phyloP scores from a whole-genome alignment of 2,329 filamentous ascomycete species.

The Mycocentrospora acerina region DNA sequence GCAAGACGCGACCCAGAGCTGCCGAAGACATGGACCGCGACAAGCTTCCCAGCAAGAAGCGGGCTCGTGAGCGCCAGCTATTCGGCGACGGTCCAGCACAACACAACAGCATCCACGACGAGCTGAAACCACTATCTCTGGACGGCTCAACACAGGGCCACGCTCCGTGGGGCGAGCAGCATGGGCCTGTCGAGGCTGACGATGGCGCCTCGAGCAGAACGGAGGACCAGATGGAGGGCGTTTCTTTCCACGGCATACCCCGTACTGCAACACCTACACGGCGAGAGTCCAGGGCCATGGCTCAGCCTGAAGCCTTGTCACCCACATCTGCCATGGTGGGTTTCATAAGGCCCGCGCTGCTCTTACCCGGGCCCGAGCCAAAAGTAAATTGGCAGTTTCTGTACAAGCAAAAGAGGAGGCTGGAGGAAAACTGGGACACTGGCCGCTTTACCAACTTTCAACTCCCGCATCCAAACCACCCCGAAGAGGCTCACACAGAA shows the following conservation, averaged over 20 bases:
- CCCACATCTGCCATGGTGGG: conserved; percentile 8
- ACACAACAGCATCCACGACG: conserved; percentile 25
- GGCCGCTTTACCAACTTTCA: conserved; percentile 85
- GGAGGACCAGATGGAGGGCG: conserved; percentile 43
- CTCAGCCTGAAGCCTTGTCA: conserved; percentile 8
- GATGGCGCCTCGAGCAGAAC: conserved; percentile 28
- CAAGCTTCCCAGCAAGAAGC: conserved; percentile 56
- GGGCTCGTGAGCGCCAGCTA: conserved; percentile 49
- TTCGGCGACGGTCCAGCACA: conserved; percentile 38
- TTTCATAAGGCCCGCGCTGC: conserved; percentile 35
- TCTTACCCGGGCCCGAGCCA: conserved; percentile 46
- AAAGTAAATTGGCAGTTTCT: conserved; percentile 91
- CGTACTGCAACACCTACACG: conserved; percentile 16
- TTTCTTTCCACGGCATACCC: conserved; percentile 30
- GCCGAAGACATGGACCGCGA: conserved; percentile 51
- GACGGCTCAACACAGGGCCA: conserved; percentile 18
- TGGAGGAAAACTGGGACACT: conserved; percentile 90
- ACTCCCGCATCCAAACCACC: conserved; percentile 78
- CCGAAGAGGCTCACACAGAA: conserved; percentile 81
- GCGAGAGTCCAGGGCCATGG: conserved; percentile 19
- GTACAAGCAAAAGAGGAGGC: conserved; percentile 79
- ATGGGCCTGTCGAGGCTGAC: conserved; percentile 51
- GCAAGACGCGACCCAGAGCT: conserved; percentile 49
- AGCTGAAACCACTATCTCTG: conserved; percentile 20
- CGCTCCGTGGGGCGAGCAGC: conserved; percentile 49